phyloP scores from a whole-genome alignment of 371 early-diverging fungal genomes.

The Mucor lusitanicus region DNA sequence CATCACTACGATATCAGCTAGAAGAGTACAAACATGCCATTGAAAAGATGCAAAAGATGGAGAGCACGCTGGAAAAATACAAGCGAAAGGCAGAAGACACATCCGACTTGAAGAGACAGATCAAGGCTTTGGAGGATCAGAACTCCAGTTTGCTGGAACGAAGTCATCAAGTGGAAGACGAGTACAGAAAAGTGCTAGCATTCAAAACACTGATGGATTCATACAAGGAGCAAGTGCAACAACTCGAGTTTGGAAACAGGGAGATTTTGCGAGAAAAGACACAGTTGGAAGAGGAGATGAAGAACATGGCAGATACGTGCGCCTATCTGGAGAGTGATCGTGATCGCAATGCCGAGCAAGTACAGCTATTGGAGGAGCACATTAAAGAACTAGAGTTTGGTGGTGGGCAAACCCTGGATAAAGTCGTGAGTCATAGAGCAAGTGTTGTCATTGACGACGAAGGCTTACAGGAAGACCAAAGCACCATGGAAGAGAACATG shows the following conservation, averaged over 20 bases:
- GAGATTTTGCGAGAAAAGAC: conserved; percentile 68
- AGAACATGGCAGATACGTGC: conserved; percentile 61
- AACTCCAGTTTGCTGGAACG: conserved; percentile 71
- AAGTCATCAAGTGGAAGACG: conserved; percentile 83
- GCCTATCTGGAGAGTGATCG: conserved; percentile 67
- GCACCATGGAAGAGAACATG: conserved; percentile 49
- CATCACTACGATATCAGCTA: conserved; percentile 76
- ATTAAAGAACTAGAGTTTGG: conserved; percentile 82
- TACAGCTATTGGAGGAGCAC: conserved; percentile 78
- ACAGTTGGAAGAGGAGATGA: conserved; percentile 69
- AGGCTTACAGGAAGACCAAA: conserved; percentile 16
- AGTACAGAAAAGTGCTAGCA: conserved; percentile 78
- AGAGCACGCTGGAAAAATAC: conserved; percentile 90
- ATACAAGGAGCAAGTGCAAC: conserved; percentile 81
- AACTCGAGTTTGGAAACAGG: conserved; percentile 71
- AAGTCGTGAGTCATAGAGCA: conserved; percentile 34
- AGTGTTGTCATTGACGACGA: conserved; percentile 43
- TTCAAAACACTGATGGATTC: conserved; percentile 84
- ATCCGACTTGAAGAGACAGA: conserved; percentile 76
- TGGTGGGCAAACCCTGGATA: conserved; percentile 30
- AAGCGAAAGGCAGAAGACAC: conserved; percentile 89
- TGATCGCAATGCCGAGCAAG: conserved; percentile 73
- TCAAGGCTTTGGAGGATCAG: conserved; percentile 84
- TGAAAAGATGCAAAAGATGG: conserved; percentile 86
- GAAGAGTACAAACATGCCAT: conserved; percentile 87